Percentiles rank a stretch among this genome's conserved stretches.
Evolutionary conservation across 139 green algal genomes (phyloP).

Genomic region (Pleodorina starrii): DNA sequence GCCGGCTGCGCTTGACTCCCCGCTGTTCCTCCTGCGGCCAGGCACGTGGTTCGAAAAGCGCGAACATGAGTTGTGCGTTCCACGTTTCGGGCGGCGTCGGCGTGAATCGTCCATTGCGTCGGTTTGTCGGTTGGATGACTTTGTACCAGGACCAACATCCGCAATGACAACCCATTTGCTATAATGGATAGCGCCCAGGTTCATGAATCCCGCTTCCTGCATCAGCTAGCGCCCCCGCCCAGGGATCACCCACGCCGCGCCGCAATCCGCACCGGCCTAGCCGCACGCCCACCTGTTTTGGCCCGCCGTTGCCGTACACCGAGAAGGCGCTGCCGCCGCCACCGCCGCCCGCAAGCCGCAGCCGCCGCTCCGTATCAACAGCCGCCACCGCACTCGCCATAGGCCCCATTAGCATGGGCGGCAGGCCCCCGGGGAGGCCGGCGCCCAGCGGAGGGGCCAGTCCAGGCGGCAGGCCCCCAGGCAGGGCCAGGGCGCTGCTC

Average conservation of each 20-base stretch:
- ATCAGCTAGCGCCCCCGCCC: too few species aligned
- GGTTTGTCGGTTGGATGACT: too few species aligned
- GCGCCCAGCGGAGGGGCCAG: not conserved
- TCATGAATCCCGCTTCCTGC: too few species aligned
- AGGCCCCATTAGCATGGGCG: constrained; percentile 9
- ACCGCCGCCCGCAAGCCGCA: constrained; percentile 23
- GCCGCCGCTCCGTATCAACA: constrained; percentile 26
- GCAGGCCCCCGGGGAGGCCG: not conserved
- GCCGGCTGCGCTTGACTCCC: constrained; percentile 2
- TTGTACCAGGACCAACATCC: too few species aligned
- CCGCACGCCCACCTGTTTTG: not conserved
- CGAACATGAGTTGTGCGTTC: too few species aligned
- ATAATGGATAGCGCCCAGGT: too few species aligned
- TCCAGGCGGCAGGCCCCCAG: not conserved
- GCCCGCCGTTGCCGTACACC: constrained; percentile 26
- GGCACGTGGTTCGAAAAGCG: too few species aligned
- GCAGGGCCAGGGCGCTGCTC: not conserved
- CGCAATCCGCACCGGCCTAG: too few species aligned
- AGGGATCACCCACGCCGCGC: too few species aligned
- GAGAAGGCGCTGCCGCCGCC: constrained; percentile 33
- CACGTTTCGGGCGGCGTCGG: too few species aligned
- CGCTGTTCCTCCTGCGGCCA: constrained; percentile 9
- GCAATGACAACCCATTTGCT: too few species aligned
- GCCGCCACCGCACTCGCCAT: not conserved
- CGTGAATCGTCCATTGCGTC: too few species aligned